These are phyloP conservation scores for Cyberlindnera euphorbiiphila DNA, from an alignment of 805 yeast genomes.

Conservation along the genomic window DNA sequence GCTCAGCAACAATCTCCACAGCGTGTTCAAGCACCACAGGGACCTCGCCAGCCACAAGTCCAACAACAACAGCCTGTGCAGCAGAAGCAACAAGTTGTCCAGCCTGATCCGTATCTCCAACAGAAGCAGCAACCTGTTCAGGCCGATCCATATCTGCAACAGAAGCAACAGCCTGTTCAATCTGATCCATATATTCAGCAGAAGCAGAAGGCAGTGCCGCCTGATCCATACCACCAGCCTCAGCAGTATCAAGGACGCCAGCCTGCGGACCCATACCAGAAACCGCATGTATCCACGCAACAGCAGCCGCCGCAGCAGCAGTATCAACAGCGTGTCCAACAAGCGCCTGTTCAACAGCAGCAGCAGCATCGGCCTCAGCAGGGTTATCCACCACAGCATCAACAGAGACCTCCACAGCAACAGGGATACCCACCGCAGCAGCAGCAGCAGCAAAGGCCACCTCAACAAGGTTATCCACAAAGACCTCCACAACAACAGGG, in stretches of 20 bases:
- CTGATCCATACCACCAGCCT: slow-evolving; percentile 7
- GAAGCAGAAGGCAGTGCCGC: slow-evolving; percentile 4
- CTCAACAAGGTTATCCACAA: slow-evolving; percentile 8
- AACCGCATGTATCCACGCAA: too few relatives aligned
- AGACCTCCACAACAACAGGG: slow-evolving; percentile 4
- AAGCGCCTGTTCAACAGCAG: slow-evolving; percentile 6
- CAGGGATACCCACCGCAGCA: slow-evolving; percentile 11
- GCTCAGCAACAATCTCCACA: slow-evolving; percentile 9
- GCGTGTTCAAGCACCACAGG: slow-evolving; percentile 9
- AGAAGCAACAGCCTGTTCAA: slow-evolving; percentile 5
- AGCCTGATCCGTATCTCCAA: slow-evolving; percentile 7
- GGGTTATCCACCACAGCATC: slow-evolving; percentile 2
- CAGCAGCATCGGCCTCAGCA: slow-evolving; percentile 9
- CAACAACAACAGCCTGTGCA: slow-evolving; percentile 8
- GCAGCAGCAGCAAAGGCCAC: slow-evolving; percentile 9
- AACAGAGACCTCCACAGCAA: too few relatives aligned
- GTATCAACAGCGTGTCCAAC: slow-evolving; percentile 2
- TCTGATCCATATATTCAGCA: slow-evolving; percentile 6
- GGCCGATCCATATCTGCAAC: slow-evolving; percentile 7
- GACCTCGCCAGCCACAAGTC: slow-evolving; percentile 12
- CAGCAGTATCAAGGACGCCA: slow-evolving; percentile 2
- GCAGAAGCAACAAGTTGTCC: too few relatives aligned
- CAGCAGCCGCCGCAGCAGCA: slow-evolving; percentile 3
- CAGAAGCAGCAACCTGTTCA: slow-evolving; percentile 4
- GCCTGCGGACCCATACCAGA: slow-evolving; percentile 7